Base-by-base conservation (phyloP, 2,329 filamentous ascomycete genomes). In the Claviceps sorghi region DNA sequence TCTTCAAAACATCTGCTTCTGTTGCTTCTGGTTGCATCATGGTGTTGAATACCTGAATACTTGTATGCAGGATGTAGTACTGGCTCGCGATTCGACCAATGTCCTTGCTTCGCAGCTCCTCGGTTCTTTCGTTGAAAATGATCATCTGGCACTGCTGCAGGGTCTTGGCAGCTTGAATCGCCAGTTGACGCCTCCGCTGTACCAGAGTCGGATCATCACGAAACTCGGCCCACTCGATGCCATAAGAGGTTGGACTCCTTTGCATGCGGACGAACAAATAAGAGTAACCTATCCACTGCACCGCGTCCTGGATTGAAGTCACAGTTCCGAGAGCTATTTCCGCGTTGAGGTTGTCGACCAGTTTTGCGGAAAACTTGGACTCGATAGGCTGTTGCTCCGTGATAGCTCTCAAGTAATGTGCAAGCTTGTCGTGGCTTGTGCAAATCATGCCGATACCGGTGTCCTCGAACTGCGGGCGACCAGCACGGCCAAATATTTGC, bases 361-460 rank as follows among this genome's bases (percentile, higher is more conserved):
- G 73, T 67, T 94, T 94, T 34, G 86, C 79, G 1, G 90, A 96
- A 63, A 98, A 96, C 54, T 83, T 85, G n/a, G 91, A 97, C 63
- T 98, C 93, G 56, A 98, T 98, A 0, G 94, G 93, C 58, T 95
- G 84, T 64, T 98, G 93, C 58, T 95, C 87, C 10, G 93, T 98
- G 2, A 98, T 87, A 2, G 93, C 90, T 42, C 84, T 84, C 46
- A 97, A 74, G 64, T 98, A 98, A 65, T 98, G 91, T 32, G 84
- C 72, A 9, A 98, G 73, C 64, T 90, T 95, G 66, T 96, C 90
- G n/a, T 90, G 85, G 0, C 88, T 95, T 0, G 94, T 98, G 62
- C 89, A 94, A 58, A 98, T 98, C 75, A 96, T 96, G 57, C 94
- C 94, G 59, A 97, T 95, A 74, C 93, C 93, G 38, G 86, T 93